Conservation (phyloP, 192 early-diverging fungal species). For the Umbelopsis ramanniana region DNA sequence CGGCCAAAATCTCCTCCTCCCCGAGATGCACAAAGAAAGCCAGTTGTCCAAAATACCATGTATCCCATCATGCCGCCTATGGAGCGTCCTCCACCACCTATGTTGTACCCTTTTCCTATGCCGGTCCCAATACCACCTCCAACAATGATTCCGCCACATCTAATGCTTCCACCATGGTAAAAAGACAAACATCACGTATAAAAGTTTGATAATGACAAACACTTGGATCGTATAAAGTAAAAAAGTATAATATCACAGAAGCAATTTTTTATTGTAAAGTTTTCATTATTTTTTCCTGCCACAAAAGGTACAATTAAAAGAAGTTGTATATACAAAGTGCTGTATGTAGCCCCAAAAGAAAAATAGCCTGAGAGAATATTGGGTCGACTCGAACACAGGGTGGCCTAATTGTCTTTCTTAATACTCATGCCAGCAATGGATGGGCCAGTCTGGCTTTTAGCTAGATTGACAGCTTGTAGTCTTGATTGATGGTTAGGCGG, state of each 20-base stretch:
- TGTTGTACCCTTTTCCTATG: slow-evolving; percentile 14
- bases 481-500: slow-evolving; percentile 68
- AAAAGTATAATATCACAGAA: too few relatives aligned
- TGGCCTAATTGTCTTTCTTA: slow-evolving; percentile 4
- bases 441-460: slow-evolving; percentile 39
- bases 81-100: neutral
- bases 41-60: neutral
- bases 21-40: slow-evolving; percentile 32
- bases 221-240: neutral
- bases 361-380: neutral
- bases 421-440: slow-evolving; percentile 15
- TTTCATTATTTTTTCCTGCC: neutral
- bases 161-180: slow-evolving; percentile 11
- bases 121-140: neutral
- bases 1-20: slow-evolving; percentile 62
- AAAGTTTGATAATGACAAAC: neutral
- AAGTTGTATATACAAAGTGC: slow-evolving; percentile 1
- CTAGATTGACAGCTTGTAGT: slow-evolving; percentile 61
- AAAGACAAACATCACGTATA: too few relatives aligned
- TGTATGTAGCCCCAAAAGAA: neutral
- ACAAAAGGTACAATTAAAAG: neutral
- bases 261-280: neutral
- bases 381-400: neutral
- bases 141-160: neutral
- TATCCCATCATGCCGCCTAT: neutral